Conservation (phyloP, 768 basidiomycete species). For the Ramaria rubella region DNA sequence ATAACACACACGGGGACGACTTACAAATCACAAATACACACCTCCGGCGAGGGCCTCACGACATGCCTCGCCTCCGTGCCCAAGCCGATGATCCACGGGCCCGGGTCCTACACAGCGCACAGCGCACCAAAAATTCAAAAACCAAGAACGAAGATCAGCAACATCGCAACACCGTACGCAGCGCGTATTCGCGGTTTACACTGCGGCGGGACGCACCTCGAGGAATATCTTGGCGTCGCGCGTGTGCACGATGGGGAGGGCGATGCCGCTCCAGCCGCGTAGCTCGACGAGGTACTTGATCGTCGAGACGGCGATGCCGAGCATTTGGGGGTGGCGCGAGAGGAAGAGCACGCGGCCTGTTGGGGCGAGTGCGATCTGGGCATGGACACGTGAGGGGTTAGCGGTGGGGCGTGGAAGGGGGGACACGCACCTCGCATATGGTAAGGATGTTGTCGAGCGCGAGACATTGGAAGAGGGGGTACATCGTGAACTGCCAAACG, state of each 20-base stretch:
- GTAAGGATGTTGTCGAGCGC: slow-evolving; percentile 92
- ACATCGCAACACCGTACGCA: background rate
- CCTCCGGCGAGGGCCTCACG: slow-evolving; percentile 67
- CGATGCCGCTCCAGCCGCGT: slow-evolving; percentile 88
- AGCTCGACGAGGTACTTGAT: slow-evolving; percentile 89
- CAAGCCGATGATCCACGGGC: slow-evolving; percentile 92
- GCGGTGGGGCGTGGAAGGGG: background rate
- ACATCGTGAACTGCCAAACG: slow-evolving; percentile 71
- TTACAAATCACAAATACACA: slow-evolving; percentile 83
- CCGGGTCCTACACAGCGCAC: slow-evolving; percentile 52
- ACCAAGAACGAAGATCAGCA: too few relatives aligned
- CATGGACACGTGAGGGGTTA: too few relatives aligned
- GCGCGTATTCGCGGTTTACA: too few relatives aligned
- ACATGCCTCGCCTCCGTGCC: slow-evolving; percentile 80
- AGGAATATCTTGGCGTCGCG: slow-evolving; percentile 91
- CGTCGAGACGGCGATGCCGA: slow-evolving; percentile 86
- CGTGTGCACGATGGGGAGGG: slow-evolving; percentile 73
- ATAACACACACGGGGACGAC: slow-evolving; percentile 26
- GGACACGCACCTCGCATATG: slow-evolving; percentile 66
- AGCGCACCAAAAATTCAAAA: background rate
- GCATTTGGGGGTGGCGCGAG: slow-evolving; percentile 86
- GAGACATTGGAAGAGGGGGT: slow-evolving; percentile 90
- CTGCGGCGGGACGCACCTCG: slow-evolving; percentile 33
- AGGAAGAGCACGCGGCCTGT: slow-evolving; percentile 84
- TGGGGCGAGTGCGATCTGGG: slow-evolving; percentile 78